Conservation (phyloP, 2,329 filamentous ascomycete species). For the Hypomyces rosellus region DNA sequence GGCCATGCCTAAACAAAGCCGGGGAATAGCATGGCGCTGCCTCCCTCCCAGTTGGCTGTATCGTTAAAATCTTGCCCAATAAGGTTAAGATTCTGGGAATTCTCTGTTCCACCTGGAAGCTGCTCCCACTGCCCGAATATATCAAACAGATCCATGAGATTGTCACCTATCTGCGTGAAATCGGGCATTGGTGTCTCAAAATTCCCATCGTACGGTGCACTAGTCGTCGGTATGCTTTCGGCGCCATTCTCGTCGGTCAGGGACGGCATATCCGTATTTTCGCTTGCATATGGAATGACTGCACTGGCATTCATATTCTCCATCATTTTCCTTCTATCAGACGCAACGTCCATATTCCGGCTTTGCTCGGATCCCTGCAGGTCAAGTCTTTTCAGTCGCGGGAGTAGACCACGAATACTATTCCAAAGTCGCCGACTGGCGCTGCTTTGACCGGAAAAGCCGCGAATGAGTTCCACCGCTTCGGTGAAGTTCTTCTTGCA, state of each 20-base stretch:
- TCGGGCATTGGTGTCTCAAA: constrained; percentile 21
- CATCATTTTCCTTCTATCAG: not conserved
- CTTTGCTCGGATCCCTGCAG: constrained; percentile 11
- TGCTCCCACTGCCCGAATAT: constrained; percentile 26
- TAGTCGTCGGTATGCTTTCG: not conserved
- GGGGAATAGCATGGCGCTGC: constrained; percentile 1
- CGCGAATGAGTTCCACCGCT: constrained; percentile 26
- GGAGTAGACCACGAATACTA: constrained; percentile 28
- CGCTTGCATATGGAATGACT: constrained; percentile 8
- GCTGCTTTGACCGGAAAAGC: constrained; percentile 26
- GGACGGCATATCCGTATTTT: not conserved
- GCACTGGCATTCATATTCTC: not conserved
- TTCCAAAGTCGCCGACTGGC: constrained; percentile 30
- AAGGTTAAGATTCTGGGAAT: not conserved
- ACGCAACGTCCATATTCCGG: not conserved
- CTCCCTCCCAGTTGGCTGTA: constrained; percentile 5
- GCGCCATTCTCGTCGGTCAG: not conserved
- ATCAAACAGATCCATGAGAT: constrained; percentile 31
- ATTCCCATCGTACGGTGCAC: constrained; percentile 3
- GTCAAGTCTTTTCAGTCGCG: constrained; percentile 23
- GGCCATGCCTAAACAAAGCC: constrained; percentile 1
- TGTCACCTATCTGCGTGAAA: constrained; percentile 29
- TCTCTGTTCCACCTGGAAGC: constrained; percentile 7
- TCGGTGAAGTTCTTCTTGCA: constrained; percentile 28
- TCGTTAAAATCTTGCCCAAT: not conserved